These are phyloP conservation scores for Scedosporium minutisporum DNA, from an alignment of 2,329 filamentous ascomycete genomes.

Conservation along the genomic window DNA sequence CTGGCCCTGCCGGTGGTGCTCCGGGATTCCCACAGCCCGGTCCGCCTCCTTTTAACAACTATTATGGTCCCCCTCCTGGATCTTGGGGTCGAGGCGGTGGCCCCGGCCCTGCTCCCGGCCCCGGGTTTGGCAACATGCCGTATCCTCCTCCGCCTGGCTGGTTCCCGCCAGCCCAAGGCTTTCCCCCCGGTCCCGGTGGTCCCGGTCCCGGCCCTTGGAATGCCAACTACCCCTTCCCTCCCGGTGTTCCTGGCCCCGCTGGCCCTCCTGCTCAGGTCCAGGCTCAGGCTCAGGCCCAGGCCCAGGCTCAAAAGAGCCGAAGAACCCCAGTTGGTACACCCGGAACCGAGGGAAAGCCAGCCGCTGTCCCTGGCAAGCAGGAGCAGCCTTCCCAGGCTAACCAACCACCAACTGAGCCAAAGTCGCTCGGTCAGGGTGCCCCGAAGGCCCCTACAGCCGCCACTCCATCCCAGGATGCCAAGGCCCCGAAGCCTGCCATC, in stretches of 20 bases:
- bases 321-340: slow-evolving; percentile 38
- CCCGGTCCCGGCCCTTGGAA: slow-evolving; percentile 52
- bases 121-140: slow-evolving; percentile 62
- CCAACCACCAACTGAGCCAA: slow-evolving; percentile 40
- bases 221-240: slow-evolving; percentile 49
- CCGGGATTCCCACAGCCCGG: slow-evolving; percentile 2
- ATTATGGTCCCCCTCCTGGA: slow-evolving; percentile 42
- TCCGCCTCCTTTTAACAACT: slow-evolving; percentile 19
- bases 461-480: slow-evolving; percentile 3
- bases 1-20: not conserved
- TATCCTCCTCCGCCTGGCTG: slow-evolving; percentile 67
- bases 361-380: slow-evolving; percentile 34
- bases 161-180: slow-evolving; percentile 70
- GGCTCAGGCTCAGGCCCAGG: not conserved
- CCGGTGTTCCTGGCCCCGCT: slow-evolving; percentile 14
- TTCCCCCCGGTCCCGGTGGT: slow-evolving; percentile 48
- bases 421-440: slow-evolving; percentile 36
- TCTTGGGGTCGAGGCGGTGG: slow-evolving; percentile 43
- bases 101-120: slow-evolving; percentile 45
- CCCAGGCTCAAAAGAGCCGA: slow-evolving; percentile 12
- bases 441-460: slow-evolving; percentile 24
- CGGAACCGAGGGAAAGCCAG: slow-evolving; percentile 32
- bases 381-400: slow-evolving; percentile 34
- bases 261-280: not conserved
- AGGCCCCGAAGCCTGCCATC: slow-evolving; percentile 2